Percentiles rank a stretch among this genome's conserved stretches.
Evolutionary conservation across 2,329 filamentous ascomycete genomes (phyloP).

Genomic region (Xylaria sp.): DNA sequence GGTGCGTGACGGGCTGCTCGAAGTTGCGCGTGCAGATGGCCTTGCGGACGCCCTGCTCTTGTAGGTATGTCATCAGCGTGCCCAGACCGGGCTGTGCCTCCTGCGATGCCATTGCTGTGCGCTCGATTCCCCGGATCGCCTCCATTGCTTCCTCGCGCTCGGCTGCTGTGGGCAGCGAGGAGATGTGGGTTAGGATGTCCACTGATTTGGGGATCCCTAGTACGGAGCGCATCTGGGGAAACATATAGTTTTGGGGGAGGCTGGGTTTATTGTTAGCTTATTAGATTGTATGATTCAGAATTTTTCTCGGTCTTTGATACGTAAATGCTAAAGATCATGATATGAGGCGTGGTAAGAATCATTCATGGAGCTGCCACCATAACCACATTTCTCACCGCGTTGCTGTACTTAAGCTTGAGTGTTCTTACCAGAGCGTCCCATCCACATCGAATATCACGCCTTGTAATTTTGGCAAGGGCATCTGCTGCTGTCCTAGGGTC

Average conservation of each 20-base stretch:
- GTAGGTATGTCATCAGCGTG: constrained; percentile 83
- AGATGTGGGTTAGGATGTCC: constrained; percentile 92
- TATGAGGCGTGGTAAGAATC: neutral
- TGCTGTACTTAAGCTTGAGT: neutral
- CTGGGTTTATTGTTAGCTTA: constrained; percentile 53
- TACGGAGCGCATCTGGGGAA: constrained; percentile 80
- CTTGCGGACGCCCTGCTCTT: constrained; percentile 72
- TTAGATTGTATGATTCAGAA: constrained; percentile 7
- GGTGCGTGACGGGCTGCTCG: constrained; percentile 77
- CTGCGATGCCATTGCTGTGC: constrained; percentile 71
- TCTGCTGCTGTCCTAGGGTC: constrained; percentile 46
- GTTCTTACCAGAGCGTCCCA: constrained; percentile 85
- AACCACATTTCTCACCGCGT: neutral
- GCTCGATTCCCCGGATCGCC: constrained; percentile 82
- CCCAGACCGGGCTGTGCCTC: constrained; percentile 82
- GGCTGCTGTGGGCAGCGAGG: constrained; percentile 70
- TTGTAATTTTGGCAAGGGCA: constrained; percentile 58
- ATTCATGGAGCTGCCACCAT: neutral
- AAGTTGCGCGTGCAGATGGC: constrained; percentile 97
- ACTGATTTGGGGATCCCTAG: constrained; percentile 75
- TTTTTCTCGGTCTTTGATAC: no score
- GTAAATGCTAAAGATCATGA: constrained; percentile 2
- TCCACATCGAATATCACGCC: constrained; percentile 91
- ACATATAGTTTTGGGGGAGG: constrained; percentile 96
- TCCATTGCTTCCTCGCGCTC: constrained; percentile 72